Base-by-base conservation (phyloP, 495 filamentous ascomycete species). In the Hypoxylon fragiforme region DNA sequence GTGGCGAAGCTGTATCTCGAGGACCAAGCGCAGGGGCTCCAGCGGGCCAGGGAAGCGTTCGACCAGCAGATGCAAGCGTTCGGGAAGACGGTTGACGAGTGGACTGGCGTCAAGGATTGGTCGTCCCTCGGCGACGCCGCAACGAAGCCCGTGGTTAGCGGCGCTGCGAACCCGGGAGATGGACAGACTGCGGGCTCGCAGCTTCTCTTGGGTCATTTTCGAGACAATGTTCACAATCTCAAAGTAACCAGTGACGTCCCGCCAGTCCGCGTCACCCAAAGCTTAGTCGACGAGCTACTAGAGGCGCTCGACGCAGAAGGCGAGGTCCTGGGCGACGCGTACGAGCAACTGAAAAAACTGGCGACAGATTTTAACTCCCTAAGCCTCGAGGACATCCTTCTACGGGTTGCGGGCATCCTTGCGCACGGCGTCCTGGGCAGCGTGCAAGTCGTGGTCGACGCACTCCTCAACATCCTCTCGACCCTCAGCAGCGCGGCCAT, bases 91-190 rank as follows among this genome's bases (percentile, higher is more conserved):
- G 19, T 51, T 6, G 35, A 30, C n/a, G 38, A 51, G 36, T 51
- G 48, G 48, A 26, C 48, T 22, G 48, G 38, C 26, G 13, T 51
- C 6, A 41, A 41, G 35, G 38, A 51, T 30, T 51, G 48, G 38
- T 35, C 50, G 9, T 28, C 40, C 1, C 21, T 53, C 3, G 40
- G 40, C 19, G 21, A 37, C 20, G 39, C 28, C 1, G 40, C 39
- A 11, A 35, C 39, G 19, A 44, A 39, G 20, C 30, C 30, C 7
- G 40, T 41, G 1, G 14, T 19, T 8, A 22, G 5, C 20, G 45
- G 28, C 16, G 40, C 30, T 14, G 24, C 12, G n/a, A 35, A 43
- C 31, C 3, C 31, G 26, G 19, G 15, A 12, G 39, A 38, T 30
- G 41, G 22, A 20, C 50, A 53, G n/a, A 45, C 40, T 3, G 8